Evolutionary conservation across 345 rosid species (phyloP).

Genomic region (Gossypium raimondii): DNA sequence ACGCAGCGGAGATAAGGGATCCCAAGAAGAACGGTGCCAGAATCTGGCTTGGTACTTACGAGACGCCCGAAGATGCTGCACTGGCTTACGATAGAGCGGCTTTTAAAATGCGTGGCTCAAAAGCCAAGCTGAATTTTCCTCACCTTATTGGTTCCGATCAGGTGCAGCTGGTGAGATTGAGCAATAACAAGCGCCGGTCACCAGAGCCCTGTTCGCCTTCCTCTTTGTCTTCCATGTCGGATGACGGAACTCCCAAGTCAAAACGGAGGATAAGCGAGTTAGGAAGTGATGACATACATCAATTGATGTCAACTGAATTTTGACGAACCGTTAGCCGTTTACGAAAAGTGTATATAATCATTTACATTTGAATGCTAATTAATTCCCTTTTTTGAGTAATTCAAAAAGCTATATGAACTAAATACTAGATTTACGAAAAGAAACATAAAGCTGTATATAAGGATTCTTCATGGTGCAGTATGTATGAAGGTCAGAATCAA

Average conservation of each 20-base stretch:
- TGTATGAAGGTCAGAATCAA: background rate
- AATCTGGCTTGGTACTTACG: constrained; percentile 66
- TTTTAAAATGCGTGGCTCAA: constrained; percentile 32
- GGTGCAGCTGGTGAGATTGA: constrained; percentile 20
- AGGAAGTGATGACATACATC: background rate
- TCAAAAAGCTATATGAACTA: too few species aligned
- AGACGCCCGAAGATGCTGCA: constrained; percentile 45
- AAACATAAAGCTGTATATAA: background rate
- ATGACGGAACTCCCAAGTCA: background rate
- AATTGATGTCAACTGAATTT: background rate
- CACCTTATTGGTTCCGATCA: constrained; percentile 25
- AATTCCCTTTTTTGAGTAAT: too few species aligned
- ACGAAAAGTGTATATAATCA: background rate
- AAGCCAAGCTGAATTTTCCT: constrained; percentile 38
- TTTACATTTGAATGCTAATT: background rate
- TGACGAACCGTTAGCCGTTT: background rate
- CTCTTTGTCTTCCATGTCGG: background rate
- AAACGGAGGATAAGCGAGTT: background rate
- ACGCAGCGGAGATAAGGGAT: constrained; percentile 63
- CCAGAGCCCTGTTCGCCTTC: constrained; percentile 7
- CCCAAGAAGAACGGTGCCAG: constrained; percentile 58
- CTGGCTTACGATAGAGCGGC: constrained; percentile 33
- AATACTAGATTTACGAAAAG: too few species aligned
- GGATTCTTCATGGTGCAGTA: background rate
- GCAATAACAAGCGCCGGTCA: constrained; percentile 29